A percentile compares a stretch with the other conserved stretches of the same genome.
Conservation (phyloP, 2,329 filamentous ascomycete genomes). For the Leptographium wingfieldii region DNA sequence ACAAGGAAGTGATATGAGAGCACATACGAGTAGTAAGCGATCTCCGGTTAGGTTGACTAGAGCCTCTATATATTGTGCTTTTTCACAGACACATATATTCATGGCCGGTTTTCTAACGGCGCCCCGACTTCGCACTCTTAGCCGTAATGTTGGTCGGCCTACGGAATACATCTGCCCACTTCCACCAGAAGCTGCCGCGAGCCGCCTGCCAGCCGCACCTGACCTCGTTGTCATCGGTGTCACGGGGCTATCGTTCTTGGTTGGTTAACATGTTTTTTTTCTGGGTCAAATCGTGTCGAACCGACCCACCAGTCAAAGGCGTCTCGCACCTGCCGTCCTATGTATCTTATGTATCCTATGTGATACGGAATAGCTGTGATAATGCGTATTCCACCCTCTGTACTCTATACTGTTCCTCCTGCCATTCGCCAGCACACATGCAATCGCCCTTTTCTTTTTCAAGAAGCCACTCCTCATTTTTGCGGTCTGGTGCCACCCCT, state of each 20-base stretch:
- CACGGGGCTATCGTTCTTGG: background rate
- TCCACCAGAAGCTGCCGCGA: background rate
- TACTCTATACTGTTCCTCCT: background rate
- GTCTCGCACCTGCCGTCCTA: background rate
- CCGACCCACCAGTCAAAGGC: background rate
- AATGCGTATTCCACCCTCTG: background rate
- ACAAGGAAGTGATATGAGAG: no score
- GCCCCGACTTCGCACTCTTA: background rate
- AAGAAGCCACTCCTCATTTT: background rate
- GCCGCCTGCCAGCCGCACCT: background rate
- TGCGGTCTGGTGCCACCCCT: background rate
- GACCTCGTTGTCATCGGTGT: background rate
- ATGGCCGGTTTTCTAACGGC: no score
- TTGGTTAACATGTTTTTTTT: background rate
- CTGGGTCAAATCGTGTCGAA: background rate
- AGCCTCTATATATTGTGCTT: background rate
- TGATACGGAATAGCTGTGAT: background rate
- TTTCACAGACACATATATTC: background rate
- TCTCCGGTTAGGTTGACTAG: background rate
- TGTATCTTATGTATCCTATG: no score
- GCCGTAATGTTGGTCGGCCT: background rate
- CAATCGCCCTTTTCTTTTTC: background rate
- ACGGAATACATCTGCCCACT: background rate
- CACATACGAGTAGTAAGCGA: no score
- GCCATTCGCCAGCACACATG: background rate